phyloP scores from a whole-genome alignment of 257 asterid genomes.

The Sherardia arvensis region DNA sequence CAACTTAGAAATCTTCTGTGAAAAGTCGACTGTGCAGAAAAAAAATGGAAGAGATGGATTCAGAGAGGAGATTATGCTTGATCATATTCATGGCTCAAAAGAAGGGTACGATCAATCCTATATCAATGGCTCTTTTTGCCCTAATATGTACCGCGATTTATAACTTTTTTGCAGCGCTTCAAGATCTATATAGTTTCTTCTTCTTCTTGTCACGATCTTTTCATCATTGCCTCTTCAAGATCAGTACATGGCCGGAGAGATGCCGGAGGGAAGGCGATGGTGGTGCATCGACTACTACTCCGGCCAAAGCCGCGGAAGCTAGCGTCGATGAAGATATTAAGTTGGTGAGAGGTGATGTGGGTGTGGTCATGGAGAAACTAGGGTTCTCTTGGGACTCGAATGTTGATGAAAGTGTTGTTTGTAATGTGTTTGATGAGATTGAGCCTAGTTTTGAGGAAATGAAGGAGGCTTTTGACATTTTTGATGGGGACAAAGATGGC shows the following conservation, averaged over 20 bases:
- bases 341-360: slow-evolving; percentile 18
- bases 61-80: slow-evolving; percentile 1
- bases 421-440: slow-evolving; percentile 26
- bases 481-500: slow-evolving; percentile 47
- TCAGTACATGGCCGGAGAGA: not conserved
- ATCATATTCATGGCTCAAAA: slow-evolving; percentile 10
- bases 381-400: slow-evolving; percentile 16
- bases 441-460: slow-evolving; percentile 40
- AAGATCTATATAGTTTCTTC: slow-evolving; percentile 21
- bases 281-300: not conserved
- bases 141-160: slow-evolving; percentile 15
- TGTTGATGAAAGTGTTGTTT: slow-evolving; percentile 12
- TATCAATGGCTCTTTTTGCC: slow-evolving; percentile 19
- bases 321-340: not conserved
- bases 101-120: slow-evolving; percentile 13
- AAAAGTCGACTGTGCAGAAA: not conserved
- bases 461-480: slow-evolving; percentile 37
- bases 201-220: slow-evolving; percentile 1
- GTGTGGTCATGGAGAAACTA: slow-evolving; percentile 28
- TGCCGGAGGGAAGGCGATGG: not conserved
- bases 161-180: slow-evolving; percentile 19
- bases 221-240: not conserved
- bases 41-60: slow-evolving; percentile 8
- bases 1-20: not conserved
- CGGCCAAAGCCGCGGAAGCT: not conserved